Conservation (phyloP, 2,329 filamentous ascomycete genomes). For the Rhynchosporium secalis region DNA sequence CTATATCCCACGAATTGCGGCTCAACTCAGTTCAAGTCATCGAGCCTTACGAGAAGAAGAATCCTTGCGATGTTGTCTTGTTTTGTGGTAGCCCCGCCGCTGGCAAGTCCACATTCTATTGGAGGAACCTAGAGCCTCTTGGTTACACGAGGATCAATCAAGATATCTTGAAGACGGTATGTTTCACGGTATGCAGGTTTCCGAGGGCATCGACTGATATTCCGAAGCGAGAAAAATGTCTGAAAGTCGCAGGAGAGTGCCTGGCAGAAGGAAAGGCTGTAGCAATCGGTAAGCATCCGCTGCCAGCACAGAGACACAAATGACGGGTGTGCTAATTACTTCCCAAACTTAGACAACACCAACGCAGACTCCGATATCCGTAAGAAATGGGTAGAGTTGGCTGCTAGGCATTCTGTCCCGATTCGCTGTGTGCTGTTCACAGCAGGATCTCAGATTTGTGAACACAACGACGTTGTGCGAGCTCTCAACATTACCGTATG, state of each 20-base stretch:
- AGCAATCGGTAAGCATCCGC: constrained; percentile 65
- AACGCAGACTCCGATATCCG: constrained; percentile 81
- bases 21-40: constrained; percentile 28
- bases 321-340: background rate
- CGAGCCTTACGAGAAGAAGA: constrained; percentile 52
- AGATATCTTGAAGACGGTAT: constrained; percentile 75
- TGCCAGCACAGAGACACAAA: background rate
- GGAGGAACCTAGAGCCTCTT: constrained; percentile 71
- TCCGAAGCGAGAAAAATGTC: constrained; percentile 56
- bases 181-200: constrained; percentile 31
- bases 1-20: background rate
- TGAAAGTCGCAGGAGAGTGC: constrained; percentile 69
- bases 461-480: constrained; percentile 87
- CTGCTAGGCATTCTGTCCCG: constrained; percentile 66
- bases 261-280: constrained; percentile 68
- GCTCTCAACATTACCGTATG: constrained; percentile 55
- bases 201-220: constrained; percentile 30
- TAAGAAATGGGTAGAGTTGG: constrained; percentile 75
- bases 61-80: constrained; percentile 72
- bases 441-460: constrained; percentile 59
- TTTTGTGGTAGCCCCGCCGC: constrained; percentile 87
- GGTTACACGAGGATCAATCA: constrained; percentile 88
- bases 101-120: constrained; percentile 91
- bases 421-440: constrained; percentile 87
- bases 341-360: constrained; percentile 73